Evolutionary conservation across 2,329 filamentous ascomycete species (phyloP).

Genomic region (Penicillium sp.): DNA sequence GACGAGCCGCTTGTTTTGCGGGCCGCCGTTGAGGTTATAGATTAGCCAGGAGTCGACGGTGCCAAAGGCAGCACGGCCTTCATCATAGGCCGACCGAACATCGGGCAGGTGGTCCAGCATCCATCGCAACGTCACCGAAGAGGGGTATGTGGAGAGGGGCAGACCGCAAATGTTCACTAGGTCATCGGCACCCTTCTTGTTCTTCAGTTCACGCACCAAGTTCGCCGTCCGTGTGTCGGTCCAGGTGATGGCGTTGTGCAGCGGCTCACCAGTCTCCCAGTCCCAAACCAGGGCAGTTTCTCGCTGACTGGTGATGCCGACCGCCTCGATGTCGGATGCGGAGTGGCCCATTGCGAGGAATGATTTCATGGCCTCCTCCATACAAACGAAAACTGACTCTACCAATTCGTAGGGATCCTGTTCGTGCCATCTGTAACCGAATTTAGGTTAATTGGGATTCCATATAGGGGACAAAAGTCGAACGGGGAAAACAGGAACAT

Average conservation of each 20-base stretch:
- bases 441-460: slow-evolving; percentile 2
- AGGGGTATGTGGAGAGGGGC: slow-evolving; percentile 82
- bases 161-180: slow-evolving; percentile 70
- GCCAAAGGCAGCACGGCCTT: slow-evolving; percentile 71
- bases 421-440: slow-evolving; percentile 71
- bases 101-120: slow-evolving; percentile 66
- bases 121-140: slow-evolving; percentile 80
- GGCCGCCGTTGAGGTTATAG: slow-evolving; percentile 72
- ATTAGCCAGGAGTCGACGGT: slow-evolving; percentile 87
- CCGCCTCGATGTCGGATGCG: slow-evolving; percentile 63
- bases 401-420: slow-evolving; percentile 77
- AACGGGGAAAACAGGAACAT: slow-evolving; percentile 36
- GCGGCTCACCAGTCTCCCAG: slow-evolving; percentile 68
- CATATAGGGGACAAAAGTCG: background rate
- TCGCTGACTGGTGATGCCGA: slow-evolving; percentile 87
- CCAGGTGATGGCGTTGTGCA: slow-evolving; percentile 86
- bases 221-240: slow-evolving; percentile 75
- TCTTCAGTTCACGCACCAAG: slow-evolving; percentile 72
- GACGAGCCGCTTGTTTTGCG: slow-evolving; percentile 64
- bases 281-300: slow-evolving; percentile 88
- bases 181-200: slow-evolving; percentile 61
- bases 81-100: slow-evolving; percentile 71
- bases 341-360: slow-evolving; percentile 68
- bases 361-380: slow-evolving; percentile 67
- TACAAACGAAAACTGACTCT: slow-evolving; percentile 70